These are phyloP conservation scores for Plasmodium blacklocki DNA, from an alignment of 169 alveolate species.

Conservation along the genomic window DNA sequence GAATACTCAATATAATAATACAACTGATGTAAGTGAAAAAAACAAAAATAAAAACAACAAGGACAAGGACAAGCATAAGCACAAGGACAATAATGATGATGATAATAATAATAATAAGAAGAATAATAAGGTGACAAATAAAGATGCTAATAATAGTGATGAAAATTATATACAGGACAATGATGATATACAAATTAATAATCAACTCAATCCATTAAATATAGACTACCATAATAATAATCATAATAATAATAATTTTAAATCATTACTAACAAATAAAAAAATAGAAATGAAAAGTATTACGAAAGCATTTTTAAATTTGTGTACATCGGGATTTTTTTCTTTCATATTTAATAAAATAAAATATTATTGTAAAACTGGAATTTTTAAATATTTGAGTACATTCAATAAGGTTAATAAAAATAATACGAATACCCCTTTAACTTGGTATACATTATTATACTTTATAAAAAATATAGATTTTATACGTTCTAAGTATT, in stretches of 20 bases:
- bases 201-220: background rate
- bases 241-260: conserved; percentile 3
- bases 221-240: background rate
- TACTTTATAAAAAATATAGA: conserved; percentile 59
- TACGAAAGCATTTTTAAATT: conserved; percentile 51
- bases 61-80: too few species aligned
- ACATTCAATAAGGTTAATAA: conserved; percentile 48
- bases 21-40: background rate
- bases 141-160: background rate
- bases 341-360: conserved; percentile 69
- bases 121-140: background rate
- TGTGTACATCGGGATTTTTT: conserved; percentile 53
- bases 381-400: conserved; percentile 66
- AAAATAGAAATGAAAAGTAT: conserved; percentile 60
- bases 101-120: background rate
- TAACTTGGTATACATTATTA: conserved; percentile 71
- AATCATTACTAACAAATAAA: conserved; percentile 1
- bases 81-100: background rate
- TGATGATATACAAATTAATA: background rate
- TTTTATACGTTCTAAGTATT: conserved; percentile 67
- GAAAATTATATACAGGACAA: background rate
- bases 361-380: conserved; percentile 72
- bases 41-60: background rate
- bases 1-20: background rate
- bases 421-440: conserved; percentile 29